Evolutionary conservation across 1,284 basidiomycete species (phyloP).

Genomic region (Violaceomyces palustris): DNA sequence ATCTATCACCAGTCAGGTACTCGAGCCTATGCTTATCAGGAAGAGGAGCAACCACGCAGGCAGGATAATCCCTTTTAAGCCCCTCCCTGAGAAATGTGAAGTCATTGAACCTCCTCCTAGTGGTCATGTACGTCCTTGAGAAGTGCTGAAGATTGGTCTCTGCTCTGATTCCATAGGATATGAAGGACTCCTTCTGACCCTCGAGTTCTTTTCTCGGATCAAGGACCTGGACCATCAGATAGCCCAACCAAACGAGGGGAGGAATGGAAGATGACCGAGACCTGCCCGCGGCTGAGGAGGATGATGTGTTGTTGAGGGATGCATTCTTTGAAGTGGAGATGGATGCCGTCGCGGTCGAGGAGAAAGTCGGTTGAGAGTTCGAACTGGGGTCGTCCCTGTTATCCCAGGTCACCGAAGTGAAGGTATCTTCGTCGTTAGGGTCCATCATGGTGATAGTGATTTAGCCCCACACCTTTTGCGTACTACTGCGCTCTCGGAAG

Average conservation of each 20-base stretch:
- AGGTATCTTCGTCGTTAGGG: conserved; percentile 33
- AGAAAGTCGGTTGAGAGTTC: conserved; percentile 18
- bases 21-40: conserved; percentile 90
- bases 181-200: conserved; percentile 83
- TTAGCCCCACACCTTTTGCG: too few relatives aligned
- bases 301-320: too few relatives aligned
- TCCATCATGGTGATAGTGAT: conserved; percentile 7
- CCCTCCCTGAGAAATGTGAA: conserved; percentile 90
- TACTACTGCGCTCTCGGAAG: too few relatives aligned
- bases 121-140: conserved; percentile 59
- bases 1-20: conserved; percentile 94
- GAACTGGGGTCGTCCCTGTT: conserved; percentile 14
- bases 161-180: conserved; percentile 85
- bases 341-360: too few relatives aligned
- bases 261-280: too few relatives aligned
- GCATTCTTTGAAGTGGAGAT: too few relatives aligned
- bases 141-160: conserved; percentile 81
- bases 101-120: conserved; percentile 88
- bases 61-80: conserved; percentile 85
- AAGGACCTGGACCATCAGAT: conserved; percentile 64
- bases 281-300: too few relatives aligned
- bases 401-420: conserved; percentile 48
- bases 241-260: conserved; percentile 37
- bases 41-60: conserved; percentile 89
- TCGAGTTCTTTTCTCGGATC: conserved; percentile 93